Percentiles rank a stretch among this genome's conserved stretches.
These are phyloP conservation scores for Neofusicoccum kwambonambiense DNA, from an alignment of 2,329 filamentous ascomycete genomes.

Conservation along the genomic window DNA sequence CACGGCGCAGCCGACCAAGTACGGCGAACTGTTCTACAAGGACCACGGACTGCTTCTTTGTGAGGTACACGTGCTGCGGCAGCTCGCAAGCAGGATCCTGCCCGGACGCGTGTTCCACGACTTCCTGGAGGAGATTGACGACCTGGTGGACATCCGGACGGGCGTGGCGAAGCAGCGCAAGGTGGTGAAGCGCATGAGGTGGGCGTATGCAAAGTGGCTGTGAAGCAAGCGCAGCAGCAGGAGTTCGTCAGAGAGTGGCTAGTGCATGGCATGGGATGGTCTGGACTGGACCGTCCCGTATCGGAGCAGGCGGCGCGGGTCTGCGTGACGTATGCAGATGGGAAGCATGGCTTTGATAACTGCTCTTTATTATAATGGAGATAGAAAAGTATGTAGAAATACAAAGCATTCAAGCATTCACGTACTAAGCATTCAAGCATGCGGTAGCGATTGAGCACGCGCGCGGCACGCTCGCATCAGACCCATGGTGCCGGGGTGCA, in stretches of 20 bases:
- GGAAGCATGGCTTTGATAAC: not conserved
- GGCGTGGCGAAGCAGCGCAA: constrained; percentile 75
- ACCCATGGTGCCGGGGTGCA: not conserved
- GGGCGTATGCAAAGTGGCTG: constrained; percentile 82
- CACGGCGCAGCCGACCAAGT: constrained; percentile 58
- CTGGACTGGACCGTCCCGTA: not conserved
- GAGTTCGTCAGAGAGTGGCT: not conserved
- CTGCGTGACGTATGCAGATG: not conserved
- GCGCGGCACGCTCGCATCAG: not conserved
- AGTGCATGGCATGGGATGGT: not conserved
- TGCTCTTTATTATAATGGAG: not conserved
- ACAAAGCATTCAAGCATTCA: not conserved
- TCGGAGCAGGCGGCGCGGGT: not conserved
- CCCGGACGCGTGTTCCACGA: constrained; percentile 75
- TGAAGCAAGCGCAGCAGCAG: not conserved
- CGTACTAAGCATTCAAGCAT: not conserved
- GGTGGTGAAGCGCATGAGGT: constrained; percentile 79
- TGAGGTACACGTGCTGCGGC: constrained; percentile 80
- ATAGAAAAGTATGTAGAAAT: not conserved
- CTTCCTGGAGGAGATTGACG: constrained; percentile 83
- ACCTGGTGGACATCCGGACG: constrained; percentile 75
- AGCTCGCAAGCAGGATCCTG: constrained; percentile 65
- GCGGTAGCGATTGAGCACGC: not conserved
- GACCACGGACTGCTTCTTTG: constrained; percentile 88
- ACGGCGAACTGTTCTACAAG: constrained; percentile 80